Evolutionary conservation across 805 yeast genomes (phyloP).

Genomic region (Candida chilensis): DNA sequence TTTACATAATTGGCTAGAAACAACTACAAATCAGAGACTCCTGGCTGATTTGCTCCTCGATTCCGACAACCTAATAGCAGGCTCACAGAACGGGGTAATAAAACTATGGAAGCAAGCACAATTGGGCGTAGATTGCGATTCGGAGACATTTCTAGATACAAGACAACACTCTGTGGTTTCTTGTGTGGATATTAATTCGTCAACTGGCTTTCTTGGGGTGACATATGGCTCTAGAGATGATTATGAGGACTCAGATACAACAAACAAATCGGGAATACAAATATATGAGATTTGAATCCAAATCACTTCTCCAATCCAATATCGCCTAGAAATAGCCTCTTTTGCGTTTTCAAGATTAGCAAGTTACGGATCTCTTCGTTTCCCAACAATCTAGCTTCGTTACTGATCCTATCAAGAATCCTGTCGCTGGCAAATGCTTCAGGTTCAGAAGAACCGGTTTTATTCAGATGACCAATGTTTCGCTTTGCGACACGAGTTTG

Average conservation of each 20-base stretch:
- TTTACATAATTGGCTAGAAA: background rate
- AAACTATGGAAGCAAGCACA: background rate
- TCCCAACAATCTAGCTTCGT: conserved; percentile 8
- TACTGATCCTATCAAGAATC: conserved; percentile 1
- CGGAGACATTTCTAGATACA: background rate
- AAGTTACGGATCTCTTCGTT: conserved; percentile 10
- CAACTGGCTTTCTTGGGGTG: too few relatives aligned
- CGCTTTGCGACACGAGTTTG: too few relatives aligned
- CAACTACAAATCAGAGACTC: background rate
- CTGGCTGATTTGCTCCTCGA: background rate
- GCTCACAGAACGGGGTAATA: background rate
- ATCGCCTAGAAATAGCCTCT: conserved; percentile 9
- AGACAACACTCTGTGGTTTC: background rate
- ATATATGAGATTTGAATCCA: too few relatives aligned
- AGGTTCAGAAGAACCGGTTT: too few relatives aligned
- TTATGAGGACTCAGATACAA: too few relatives aligned
- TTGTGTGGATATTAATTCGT: background rate
- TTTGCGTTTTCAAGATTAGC: conserved; percentile 11
- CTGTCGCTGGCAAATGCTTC: background rate
- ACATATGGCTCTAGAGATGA: too few relatives aligned
- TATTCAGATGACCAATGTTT: too few relatives aligned
- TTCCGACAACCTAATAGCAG: background rate
- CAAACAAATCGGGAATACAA: too few relatives aligned
- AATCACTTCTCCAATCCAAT: too few relatives aligned
- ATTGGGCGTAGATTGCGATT: background rate